These are phyloP conservation scores for Chloris gayana DNA, from an alignment of 176 grass and related monocot species.

Conservation along the genomic window DNA sequence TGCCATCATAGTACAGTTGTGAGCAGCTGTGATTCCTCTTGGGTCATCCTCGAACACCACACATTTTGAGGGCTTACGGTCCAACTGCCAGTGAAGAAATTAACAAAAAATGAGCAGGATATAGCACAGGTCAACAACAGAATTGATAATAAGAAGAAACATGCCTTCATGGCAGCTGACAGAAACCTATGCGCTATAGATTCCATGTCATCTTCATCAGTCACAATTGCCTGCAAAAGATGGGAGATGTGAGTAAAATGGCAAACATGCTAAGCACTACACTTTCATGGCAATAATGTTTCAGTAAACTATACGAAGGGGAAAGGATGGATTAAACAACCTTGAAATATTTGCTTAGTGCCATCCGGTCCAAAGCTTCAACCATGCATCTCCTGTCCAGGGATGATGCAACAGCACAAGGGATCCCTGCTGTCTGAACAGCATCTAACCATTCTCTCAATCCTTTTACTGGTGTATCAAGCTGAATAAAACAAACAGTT, in stretches of 20 bases:
- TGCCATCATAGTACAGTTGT: constrained; percentile 97
- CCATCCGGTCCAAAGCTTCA: constrained; percentile 80
- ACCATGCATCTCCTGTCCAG: constrained; percentile 83
- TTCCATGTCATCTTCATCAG: constrained; percentile 95
- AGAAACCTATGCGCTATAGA: constrained; percentile 97
- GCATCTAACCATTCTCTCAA: constrained; percentile 96
- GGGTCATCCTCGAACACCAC: constrained; percentile 97
- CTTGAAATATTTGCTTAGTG: constrained; percentile 89
- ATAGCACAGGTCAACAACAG: background rate
- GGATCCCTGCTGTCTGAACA: constrained; percentile 80
- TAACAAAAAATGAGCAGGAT: background rate
- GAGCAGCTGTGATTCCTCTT: constrained; percentile 79
- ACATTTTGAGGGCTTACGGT: constrained; percentile 90
- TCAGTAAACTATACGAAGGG: constrained; percentile 16
- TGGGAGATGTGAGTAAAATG: background rate
- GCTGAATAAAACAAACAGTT: constrained; percentile 42
- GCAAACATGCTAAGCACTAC: constrained; percentile 1
- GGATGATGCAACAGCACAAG: constrained; percentile 83
- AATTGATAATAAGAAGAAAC: background rate
- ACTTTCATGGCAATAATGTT: constrained; percentile 22
- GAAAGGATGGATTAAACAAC: constrained; percentile 35
- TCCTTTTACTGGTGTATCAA: constrained; percentile 76
- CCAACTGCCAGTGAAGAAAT: constrained; percentile 57
- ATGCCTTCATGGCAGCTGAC: constrained; percentile 90
- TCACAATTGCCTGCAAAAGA: constrained; percentile 71